Percentiles rank a stretch among this genome's conserved stretches.
Conservation (phyloP, 768 basidiomycete species). For the Suillus hirtellus region DNA sequence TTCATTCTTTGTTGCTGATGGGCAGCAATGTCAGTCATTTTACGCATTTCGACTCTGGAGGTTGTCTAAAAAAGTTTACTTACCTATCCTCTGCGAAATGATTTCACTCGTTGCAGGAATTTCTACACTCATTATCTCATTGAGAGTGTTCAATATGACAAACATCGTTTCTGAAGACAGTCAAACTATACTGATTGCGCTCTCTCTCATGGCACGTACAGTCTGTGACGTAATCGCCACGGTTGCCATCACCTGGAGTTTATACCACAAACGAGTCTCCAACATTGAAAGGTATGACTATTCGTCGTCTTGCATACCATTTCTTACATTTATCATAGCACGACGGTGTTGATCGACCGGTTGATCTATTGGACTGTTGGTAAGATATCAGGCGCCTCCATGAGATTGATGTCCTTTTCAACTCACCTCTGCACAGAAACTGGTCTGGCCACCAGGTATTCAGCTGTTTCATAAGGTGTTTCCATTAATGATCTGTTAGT, state of each 20-base stretch:
- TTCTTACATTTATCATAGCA: not conserved
- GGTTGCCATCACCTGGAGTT: not conserved
- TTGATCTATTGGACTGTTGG: not conserved
- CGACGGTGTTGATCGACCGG: not conserved
- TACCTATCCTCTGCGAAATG: slow-evolving; percentile 3
- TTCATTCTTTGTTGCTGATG: not conserved
- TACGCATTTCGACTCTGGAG: slow-evolving; percentile 10
- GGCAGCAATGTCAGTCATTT: not conserved
- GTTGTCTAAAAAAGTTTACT: not conserved
- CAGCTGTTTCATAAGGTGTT: not conserved
- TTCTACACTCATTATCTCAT: not conserved
- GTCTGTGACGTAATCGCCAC: slow-evolving; percentile 6
- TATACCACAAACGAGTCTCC: too few species aligned
- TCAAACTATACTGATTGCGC: not conserved
- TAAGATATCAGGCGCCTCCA: not conserved
- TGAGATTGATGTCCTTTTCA: not conserved
- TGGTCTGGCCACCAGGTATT: not conserved
- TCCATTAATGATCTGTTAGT: not conserved
- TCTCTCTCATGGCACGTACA: not conserved
- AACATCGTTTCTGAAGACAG: not conserved
- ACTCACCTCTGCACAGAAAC: not conserved
- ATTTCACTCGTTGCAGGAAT: not conserved
- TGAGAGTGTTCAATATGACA: not conserved
- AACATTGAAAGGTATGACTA: too few species aligned
- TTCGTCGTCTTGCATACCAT: not conserved